Evolutionary conservation across 805 yeast species (phyloP), one percentile per base, ranked within the genome.

Genomic region (Kazachstania psychrophila): DNA sequence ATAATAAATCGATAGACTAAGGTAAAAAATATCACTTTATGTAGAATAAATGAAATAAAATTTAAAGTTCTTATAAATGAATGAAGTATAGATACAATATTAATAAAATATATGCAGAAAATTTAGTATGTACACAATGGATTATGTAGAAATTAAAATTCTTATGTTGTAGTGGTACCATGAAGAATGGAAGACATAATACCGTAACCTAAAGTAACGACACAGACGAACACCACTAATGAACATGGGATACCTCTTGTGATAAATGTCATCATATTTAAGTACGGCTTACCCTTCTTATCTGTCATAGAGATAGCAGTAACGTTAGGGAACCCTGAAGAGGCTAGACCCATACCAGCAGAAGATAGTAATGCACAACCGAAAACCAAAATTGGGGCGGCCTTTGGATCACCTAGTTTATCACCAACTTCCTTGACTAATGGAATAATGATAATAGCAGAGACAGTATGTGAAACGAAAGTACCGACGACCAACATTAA

Each of bases 241-340:
- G 94, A 80, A 14, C 89, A 73, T 3, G 96, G 96, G 5, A 88
- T 85, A 60, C 98, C 98, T 46, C 94, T 73, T 5, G 83, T 79
- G 37, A 89, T 82, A 55, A 89, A 92, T 4, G 83, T 80, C 19
- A 71, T 66, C 24, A 87, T 96, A 8, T 79, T 77, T 47, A 89
- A 65, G 53, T 88, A 89, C 19, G 94, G 84, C 34, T 77, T 75
- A n/a, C 96, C 96, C 33, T 86, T 72, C 44, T 83, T 92, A 56
- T 89, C 95, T 3, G 88, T 74, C 80, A 85, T 79, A 44, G 96
- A 85, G 42, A 92, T 85, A 0, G 97, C 98, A 0, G 97, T 88
- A 25, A 92, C 95, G 54, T 92, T 89, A n/a, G 98, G 98, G 70
- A 92, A 92, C 0, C 98, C 97, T 0, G 94, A 80, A 0, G 97